These are phyloP conservation scores for Oryza longistaminata DNA, from an alignment of 176 grass and related monocot species.

Conservation along the genomic window DNA sequence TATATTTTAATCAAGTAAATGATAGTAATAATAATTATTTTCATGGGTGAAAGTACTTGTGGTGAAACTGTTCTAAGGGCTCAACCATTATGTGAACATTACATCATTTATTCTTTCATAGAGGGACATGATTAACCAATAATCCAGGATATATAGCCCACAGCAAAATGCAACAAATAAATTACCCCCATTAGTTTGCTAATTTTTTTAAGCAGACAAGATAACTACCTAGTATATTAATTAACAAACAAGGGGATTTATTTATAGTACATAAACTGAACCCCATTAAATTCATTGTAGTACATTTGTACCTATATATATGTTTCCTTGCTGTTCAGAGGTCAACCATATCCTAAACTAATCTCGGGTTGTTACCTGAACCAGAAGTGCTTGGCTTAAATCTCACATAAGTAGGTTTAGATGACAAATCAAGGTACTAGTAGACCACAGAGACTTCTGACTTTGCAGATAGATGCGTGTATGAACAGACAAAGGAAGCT, in stretches of 20 bases:
- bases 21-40: background rate
- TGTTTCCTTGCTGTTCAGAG: background rate
- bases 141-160: background rate
- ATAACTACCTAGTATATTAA: background rate
- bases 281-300: slow-evolving; percentile 13
- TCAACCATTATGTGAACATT: background rate
- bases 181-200: background rate
- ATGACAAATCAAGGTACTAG: background rate
- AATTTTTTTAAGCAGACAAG: background rate
- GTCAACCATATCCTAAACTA: slow-evolving; percentile 31
- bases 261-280: background rate
- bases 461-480: background rate
- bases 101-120: background rate
- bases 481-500: slow-evolving; percentile 8
- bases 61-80: background rate
- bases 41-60: background rate
- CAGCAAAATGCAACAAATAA: background rate
- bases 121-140: background rate
- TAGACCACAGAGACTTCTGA: slow-evolving; percentile 26
- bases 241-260: too few relatives aligned
- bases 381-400: slow-evolving; percentile 11
- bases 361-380: slow-evolving; percentile 17
- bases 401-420: background rate
- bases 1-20: background rate
- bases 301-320: background rate